Evolutionary conservation across 768 basidiomycete species (phyloP), one percentile per base, ranked within the genome.

Genomic region (Lenzites betulinus): DNA sequence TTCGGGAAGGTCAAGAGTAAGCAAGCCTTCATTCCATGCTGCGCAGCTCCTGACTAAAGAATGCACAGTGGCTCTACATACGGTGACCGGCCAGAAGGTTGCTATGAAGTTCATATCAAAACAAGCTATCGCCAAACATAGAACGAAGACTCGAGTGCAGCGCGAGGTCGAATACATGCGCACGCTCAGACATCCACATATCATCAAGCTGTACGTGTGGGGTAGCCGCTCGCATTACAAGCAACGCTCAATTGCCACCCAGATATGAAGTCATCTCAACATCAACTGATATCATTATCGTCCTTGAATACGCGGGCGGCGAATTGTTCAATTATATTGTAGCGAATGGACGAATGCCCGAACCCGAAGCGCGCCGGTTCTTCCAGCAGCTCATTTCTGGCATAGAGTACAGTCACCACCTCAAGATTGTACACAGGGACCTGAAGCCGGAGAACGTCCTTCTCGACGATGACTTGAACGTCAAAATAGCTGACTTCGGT

Each of bases 401-500:
- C 3, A 92, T 99, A 73, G 95, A 98, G 71, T 97, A 97, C 77
- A 94, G 92, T 65, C 97, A 99, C 77, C 82, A 89, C 54, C 86
- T 96, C 71, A 95, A 95, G 78, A 98, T 99, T 72, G 96, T 98
- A 0, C 97, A 98, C 77, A 89, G 97, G 39, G 97, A 99, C 75
- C 80, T 99, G 49, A 99, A 99, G 74, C 97, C 97, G 1, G 97
- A 99, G 74, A 98, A 98, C 68, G 86, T 95, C 13, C 83, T 94
- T 16, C 81, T 93, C 7, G 91, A 93, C 74, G 89, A 90, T 53
- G 85, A 89, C 69, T 80, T 89, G 60, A 92, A 92, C 68, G 88
- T 98, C 76, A 99, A 99, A 77, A 98, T 99, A 63, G 95, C 94
- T n/a, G 97, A 99, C 78, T 99, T 98, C 72, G 97, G 97, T 2